Conservation (phyloP, 495 filamentous ascomycete species). For the Pyrenula massariospora region DNA sequence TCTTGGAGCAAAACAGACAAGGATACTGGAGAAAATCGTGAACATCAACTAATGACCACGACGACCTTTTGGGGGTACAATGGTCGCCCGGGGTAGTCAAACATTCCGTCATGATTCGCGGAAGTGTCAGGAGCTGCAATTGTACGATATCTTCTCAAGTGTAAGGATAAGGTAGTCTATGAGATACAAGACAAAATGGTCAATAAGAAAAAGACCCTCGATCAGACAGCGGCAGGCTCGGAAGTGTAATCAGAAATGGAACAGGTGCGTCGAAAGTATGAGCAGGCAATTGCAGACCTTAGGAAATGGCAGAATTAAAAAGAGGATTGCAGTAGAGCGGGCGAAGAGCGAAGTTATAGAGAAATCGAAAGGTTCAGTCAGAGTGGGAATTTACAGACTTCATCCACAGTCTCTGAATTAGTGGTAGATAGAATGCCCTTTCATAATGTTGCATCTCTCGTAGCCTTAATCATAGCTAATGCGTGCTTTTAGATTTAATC, state of each 20-base stretch:
- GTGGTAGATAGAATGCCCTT: too few species aligned
- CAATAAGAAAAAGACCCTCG: conserved; percentile 13
- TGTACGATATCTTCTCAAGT: conserved; percentile 7
- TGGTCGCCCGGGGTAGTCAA: conserved; percentile 16
- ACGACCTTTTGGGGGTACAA: conserved; percentile 26
- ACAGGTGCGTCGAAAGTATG: not conserved
- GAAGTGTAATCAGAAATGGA: conserved; percentile 14
- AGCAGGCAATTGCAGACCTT: not conserved
- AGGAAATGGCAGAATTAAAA: too few species aligned
- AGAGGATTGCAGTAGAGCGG: too few species aligned
- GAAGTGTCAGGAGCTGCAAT: conserved; percentile 18
- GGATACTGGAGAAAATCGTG: conserved; percentile 16
- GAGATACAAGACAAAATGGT: conserved; percentile 29
- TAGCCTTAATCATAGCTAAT: too few species aligned
- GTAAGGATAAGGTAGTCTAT: conserved; percentile 9
- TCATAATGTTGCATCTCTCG: too few species aligned
- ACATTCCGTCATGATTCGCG: conserved; percentile 15
- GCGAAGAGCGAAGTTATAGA: too few species aligned
- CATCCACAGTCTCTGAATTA: too few species aligned
- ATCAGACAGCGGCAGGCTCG: conserved; percentile 22
- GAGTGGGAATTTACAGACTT: too few species aligned
- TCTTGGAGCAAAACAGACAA: conserved; percentile 19
- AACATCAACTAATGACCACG: conserved; percentile 19
- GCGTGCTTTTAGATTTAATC: too few species aligned
- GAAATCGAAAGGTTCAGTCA: too few species aligned